Percentiles rank a stretch among this genome's conserved stretches.
Evolutionary conservation across 306 rosid genomes (phyloP).

Genomic region (Vachellia collinsii): DNA sequence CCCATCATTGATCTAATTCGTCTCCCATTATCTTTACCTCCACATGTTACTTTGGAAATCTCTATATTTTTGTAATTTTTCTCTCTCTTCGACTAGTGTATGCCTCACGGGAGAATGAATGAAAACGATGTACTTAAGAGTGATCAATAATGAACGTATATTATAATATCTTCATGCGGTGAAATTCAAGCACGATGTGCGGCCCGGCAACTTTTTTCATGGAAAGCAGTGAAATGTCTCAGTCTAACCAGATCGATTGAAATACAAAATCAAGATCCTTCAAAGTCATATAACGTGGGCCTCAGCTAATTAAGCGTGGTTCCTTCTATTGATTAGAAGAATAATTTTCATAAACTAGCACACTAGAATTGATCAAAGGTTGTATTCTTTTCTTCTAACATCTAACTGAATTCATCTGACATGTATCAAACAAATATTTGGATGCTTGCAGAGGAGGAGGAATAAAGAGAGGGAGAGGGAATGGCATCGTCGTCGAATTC

Average conservation of each 20-base stretch:
- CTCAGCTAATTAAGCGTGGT: background rate
- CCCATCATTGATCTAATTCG: background rate
- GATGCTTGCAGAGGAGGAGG: conserved; percentile 18
- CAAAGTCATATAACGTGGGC: background rate
- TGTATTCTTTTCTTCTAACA: background rate
- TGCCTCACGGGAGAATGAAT: conserved; percentile 8
- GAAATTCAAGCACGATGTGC: conserved; percentile 55
- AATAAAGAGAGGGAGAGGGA: background rate
- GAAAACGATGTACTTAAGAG: background rate
- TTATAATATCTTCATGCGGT: conserved; percentile 6
- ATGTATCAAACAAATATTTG: too few relatives aligned
- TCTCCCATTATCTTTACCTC: background rate
- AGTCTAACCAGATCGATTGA: background rate
- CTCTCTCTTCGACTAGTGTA: background rate
- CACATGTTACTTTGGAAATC: background rate
- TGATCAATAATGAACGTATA: background rate
- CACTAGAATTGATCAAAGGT: background rate
- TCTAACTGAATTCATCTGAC: background rate
- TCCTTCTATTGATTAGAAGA: background rate
- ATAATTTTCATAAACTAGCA: background rate
- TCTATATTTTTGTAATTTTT: background rate
- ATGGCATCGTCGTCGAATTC: conserved; percentile 66
- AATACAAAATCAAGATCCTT: background rate
- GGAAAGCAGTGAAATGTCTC: conserved; percentile 49
- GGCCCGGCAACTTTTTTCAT: conserved; percentile 38